A percentile compares a stretch with the other conserved stretches of the same genome.
Evolutionary conservation across 345 rosid species (phyloP).

Genomic region (Mercurialis annua): DNA sequence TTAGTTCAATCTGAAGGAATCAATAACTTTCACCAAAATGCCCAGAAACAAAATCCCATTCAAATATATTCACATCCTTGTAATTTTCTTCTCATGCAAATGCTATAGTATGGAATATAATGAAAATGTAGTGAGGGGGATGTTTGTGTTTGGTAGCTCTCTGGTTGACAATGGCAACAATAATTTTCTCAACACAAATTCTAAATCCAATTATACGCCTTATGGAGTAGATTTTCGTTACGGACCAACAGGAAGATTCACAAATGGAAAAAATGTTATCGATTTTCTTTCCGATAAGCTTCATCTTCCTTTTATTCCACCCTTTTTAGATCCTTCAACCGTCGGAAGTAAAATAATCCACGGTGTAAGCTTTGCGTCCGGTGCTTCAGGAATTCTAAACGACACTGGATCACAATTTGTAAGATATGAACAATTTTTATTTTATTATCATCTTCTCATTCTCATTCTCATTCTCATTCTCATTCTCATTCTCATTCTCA

Average conservation of each 20-base stretch:
- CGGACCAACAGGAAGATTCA: slow-evolving; percentile 58
- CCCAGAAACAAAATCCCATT: too few species aligned
- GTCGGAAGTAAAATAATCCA: slow-evolving; percentile 29
- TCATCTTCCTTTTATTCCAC: slow-evolving; percentile 42
- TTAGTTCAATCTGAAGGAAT: too few species aligned
- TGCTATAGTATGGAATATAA: too few species aligned
- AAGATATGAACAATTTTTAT: too few species aligned
- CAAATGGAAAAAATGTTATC: slow-evolving; percentile 56
- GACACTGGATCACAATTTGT: slow-evolving; percentile 49
- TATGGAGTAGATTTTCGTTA: slow-evolving; percentile 55
- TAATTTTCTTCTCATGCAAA: too few species aligned
- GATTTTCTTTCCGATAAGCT: slow-evolving; percentile 44
- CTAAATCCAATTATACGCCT: slow-evolving; percentile 48
- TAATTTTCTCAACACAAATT: slow-evolving; percentile 41
- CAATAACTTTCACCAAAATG: too few species aligned
- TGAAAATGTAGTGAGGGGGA: slow-evolving; percentile 22
- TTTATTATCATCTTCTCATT: too few species aligned
- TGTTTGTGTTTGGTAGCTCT: slow-evolving; percentile 73
- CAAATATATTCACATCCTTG: too few species aligned
- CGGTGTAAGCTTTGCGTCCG: slow-evolving; percentile 63
- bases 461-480: too few species aligned
- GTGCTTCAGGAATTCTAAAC: slow-evolving; percentile 56
- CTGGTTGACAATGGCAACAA: slow-evolving; percentile 69
- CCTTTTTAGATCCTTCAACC: slow-evolving; percentile 42
- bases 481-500: too few species aligned